Evolutionary conservation across 345 rosid genomes (phyloP).

Genomic region (Abelmoschus esculentus): DNA sequence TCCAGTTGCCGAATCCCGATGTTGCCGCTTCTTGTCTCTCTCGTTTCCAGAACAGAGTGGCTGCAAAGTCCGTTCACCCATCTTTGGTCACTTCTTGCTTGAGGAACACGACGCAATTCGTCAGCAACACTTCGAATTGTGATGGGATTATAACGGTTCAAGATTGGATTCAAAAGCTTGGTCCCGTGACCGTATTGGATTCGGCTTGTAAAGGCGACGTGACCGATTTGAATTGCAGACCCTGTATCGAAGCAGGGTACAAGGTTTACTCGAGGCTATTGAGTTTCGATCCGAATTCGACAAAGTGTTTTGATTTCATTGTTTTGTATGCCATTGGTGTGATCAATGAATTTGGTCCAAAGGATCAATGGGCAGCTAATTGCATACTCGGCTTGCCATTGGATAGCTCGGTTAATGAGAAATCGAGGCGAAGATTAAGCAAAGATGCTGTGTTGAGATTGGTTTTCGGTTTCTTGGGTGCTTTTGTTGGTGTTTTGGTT

Average conservation of each 20-base stretch:
- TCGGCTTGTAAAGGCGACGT: conserved; percentile 36
- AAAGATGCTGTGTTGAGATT: conserved; percentile 11
- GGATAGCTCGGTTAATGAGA: neutral
- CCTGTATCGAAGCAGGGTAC: conserved; percentile 43
- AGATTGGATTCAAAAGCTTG: conserved; percentile 40
- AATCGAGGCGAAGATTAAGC: conserved; percentile 5
- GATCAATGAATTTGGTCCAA: conserved; percentile 38
- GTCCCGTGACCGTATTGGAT: conserved; percentile 26
- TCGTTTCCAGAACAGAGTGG: conserved; percentile 27
- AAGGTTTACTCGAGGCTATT: conserved; percentile 28
- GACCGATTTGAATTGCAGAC: conserved; percentile 32
- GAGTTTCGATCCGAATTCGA: conserved; percentile 20
- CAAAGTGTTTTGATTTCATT: conserved; percentile 36
- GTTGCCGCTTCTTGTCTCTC: conserved; percentile 35
- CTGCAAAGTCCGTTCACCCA: conserved; percentile 22
- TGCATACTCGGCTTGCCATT: conserved; percentile 46
- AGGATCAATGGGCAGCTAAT: conserved; percentile 25
- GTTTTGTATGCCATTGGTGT: conserved; percentile 43
- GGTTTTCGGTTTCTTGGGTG: conserved; percentile 26
- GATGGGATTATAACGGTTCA: conserved; percentile 29
- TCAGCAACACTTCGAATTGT: conserved; percentile 29
- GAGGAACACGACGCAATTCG: conserved; percentile 27
- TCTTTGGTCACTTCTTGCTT: conserved; percentile 38
- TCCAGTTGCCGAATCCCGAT: conserved; percentile 28
- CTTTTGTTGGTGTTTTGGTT: conserved; percentile 28